Conservation (phyloP, 2,329 filamentous ascomycete species). For the Sporothrix phasma region DNA sequence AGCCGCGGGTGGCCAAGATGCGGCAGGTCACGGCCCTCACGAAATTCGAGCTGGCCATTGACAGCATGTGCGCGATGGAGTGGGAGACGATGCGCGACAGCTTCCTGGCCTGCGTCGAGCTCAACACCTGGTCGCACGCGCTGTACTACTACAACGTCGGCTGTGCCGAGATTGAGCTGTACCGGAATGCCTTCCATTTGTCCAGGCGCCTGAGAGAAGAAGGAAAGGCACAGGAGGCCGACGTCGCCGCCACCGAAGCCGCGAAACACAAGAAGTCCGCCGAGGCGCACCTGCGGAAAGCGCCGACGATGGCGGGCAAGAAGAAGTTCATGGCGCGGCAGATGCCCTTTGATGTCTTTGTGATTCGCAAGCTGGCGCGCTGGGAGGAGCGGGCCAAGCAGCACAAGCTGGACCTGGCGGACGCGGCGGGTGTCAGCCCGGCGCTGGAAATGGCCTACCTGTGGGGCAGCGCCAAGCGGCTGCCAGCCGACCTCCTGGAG, state of each 20-base stretch:
- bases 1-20: conserved; percentile 56
- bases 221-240: conserved; percentile 24
- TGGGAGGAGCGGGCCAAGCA: conserved; percentile 71
- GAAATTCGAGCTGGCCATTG: conserved; percentile 73
- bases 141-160: conserved; percentile 87
- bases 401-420: conserved; percentile 58
- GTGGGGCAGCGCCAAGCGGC: conserved; percentile 82
- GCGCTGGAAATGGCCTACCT: conserved; percentile 87
- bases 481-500: conserved; percentile 56
- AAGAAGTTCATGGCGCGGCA: conserved; percentile 85
- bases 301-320: conserved; percentile 65
- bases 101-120: conserved; percentile 64
- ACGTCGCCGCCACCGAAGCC: conserved; percentile 27
- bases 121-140: conserved; percentile 85
- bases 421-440: conserved; percentile 72
- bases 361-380: conserved; percentile 72
- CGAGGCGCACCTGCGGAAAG: conserved; percentile 59
- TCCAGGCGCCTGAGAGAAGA: conserved; percentile 18
- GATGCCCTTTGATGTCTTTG: conserved; percentile 81
- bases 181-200: conserved; percentile 50
- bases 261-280: conserved; percentile 52
- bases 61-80: conserved; percentile 67
- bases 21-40: conserved; percentile 81
- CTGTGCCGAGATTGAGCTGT: conserved; percentile 67
- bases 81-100: conserved; percentile 64